Conservation (phyloP, 208 protist genomes). For the Leishmania aethiopica region DNA sequence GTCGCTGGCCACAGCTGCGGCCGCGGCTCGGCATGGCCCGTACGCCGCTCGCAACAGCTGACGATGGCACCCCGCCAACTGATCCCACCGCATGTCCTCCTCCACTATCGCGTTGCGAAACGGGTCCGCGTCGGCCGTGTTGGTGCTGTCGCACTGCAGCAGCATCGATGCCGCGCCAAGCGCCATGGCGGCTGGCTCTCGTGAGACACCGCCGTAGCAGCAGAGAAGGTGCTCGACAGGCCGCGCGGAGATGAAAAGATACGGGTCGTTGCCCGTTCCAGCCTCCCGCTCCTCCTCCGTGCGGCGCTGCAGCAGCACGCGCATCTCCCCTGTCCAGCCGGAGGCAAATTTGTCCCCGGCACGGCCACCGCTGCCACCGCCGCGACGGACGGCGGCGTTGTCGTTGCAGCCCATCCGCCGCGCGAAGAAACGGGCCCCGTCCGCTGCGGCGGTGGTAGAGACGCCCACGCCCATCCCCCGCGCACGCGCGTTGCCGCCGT, state of each 20-base stretch:
- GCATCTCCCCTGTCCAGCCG: slow-evolving; percentile 25
- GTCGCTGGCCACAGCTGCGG: slow-evolving; percentile 40
- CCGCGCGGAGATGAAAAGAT: slow-evolving; percentile 26
- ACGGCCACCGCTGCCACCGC: background rate
- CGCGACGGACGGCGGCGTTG: background rate
- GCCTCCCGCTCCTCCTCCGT: slow-evolving; percentile 24
- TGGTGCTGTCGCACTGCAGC: slow-evolving; percentile 13
- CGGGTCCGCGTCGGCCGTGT: slow-evolving; percentile 39
- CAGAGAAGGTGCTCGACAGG: slow-evolving; percentile 32
- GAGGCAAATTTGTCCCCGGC: background rate
- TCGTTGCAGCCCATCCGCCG: background rate
- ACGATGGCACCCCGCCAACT: slow-evolving; percentile 68
- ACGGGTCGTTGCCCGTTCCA: slow-evolving; percentile 24
- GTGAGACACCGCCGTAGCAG: slow-evolving; percentile 30
- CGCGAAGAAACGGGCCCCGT: slow-evolving; percentile 8
- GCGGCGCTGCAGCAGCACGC: slow-evolving; percentile 22
- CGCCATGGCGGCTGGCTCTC: slow-evolving; percentile 18
- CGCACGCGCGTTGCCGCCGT: background rate
- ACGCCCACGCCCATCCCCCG: background rate
- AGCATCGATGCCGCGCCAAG: slow-evolving; percentile 22
- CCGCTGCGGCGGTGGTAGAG: background rate
- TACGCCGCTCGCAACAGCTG: slow-evolving; percentile 51
- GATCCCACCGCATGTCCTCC: slow-evolving; percentile 65
- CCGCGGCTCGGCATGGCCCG: slow-evolving; percentile 23
- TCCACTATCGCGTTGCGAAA: slow-evolving; percentile 40